Base-by-base conservation (phyloP, 2,329 filamentous ascomycete genomes). In the Pseudogymnoascus sp. region DNA sequence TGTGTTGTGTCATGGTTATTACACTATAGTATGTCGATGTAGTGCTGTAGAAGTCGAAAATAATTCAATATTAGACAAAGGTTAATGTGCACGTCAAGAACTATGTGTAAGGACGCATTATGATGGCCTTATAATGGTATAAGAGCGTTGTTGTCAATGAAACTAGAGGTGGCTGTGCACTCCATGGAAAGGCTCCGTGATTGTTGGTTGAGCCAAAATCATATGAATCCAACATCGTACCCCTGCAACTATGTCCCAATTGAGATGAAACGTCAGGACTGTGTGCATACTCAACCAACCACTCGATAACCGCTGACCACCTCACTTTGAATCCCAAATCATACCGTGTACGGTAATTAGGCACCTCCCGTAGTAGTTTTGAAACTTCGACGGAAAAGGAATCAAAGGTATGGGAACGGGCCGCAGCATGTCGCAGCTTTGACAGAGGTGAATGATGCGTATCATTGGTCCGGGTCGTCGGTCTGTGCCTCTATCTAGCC, bases 131-230 rank as follows among this genome's bases (percentile, higher is more conserved):
- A 21, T 16, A 33, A 33, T 60, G 35, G 49, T n/a, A 37, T 41
- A 38, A 18, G 49, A 35, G 23, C 33, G 5, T 37, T 38, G 33
- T 5, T 25, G 31, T 33, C 21, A 9, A 60, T 60, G 45, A 52
- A 52, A 52, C 45, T 52, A 31, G 45, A 52, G 25, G 45, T 31
- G 45, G 45, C 61, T 45, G 52, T 43, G 37, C 23, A 38, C 8
- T 41, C n/a, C 28, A 23, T 40, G n/a, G 37, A 5, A 11, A 14
- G 21, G 31, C 2, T 31, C 21, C 12, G 52, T 28, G 23, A 41
- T 62, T 62, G 61, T 62, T 62, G 61, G 61, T 62, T 60, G 55
- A 18, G 5, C 55, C 9, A 59, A 28, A 62, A 61, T 61, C 28
- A 23, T 25, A 40, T 45, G 52, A n/a, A 35, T 31, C 61, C 61